Base-by-base conservation (phyloP, 768 basidiomycete genomes). In the Leucocoprinus leucothites region DNA sequence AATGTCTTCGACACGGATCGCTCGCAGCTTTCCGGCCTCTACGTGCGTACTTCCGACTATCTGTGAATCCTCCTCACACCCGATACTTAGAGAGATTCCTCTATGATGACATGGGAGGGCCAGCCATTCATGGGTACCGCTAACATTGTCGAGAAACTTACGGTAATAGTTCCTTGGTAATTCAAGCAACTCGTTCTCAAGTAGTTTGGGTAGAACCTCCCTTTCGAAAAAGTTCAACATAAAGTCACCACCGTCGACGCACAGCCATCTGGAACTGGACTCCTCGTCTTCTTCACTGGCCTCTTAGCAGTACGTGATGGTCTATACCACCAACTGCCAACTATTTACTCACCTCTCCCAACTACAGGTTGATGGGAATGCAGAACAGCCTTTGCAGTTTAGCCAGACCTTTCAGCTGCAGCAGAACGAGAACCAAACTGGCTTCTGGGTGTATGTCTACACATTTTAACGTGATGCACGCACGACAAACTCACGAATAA, bases 381-480 rank as follows among this genome's bases (percentile, higher is more conserved):
- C n/a, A 71, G 55, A 89, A 90, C 61, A 38, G 4, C 84, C 91
- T n/a, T 75, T 99, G 54, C 85, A 84, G 64, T 99, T 91, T 77
- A 91, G 86, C 60, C 97, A 99, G 73, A 77, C 85, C 59, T 99
- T 99, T 84, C 93, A 96, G 61, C 84, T 99, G 56, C 79, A 91
- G 51, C 86, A 82, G 24, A 91, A 95, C 2, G 82, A 77, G 3
- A n/a, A n/a, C 16, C 6, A 13, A 13, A 34, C 31, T 13, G 16
- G 38, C 61, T 95, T 88, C 77, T 98, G 86, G 67, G 89, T 98
- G 94, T 94, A 71, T 45, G 91, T 75, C 9, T 40, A 18, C 25
- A n/a, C 21, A 25, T 48, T 49, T 48, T 47, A 46, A 41, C 18
- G 6, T 9, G 18, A 42, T 38, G 44, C 16, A 24, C 28, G 1